phyloP scores from a whole-genome alignment of 768 basidiomycete species.

The Auricularia cornea region DNA sequence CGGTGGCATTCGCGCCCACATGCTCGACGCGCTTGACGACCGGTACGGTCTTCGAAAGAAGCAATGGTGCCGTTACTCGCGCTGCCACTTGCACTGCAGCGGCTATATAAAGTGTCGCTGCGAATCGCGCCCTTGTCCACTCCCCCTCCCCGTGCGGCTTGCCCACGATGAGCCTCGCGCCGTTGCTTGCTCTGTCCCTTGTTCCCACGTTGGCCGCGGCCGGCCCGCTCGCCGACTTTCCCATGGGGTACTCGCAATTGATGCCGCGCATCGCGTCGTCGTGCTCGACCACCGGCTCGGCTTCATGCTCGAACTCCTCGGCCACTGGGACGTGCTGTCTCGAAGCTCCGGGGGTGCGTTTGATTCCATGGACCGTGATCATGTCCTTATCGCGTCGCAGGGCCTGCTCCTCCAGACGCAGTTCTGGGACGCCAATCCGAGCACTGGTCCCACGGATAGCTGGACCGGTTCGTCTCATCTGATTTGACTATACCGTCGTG shows the following conservation, averaged over 20 bases:
- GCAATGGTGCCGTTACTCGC: no score
- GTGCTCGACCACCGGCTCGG: not conserved
- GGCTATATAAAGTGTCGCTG: no score
- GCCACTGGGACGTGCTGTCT: not conserved
- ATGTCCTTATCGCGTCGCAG: not conserved
- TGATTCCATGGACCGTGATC: not conserved
- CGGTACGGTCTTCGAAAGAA: no score
- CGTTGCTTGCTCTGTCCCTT: not conserved
- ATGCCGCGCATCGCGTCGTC: not conserved
- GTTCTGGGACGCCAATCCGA: conserved; percentile 4
- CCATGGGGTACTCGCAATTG: not conserved
- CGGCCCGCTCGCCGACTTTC: not conserved
- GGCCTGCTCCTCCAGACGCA: conserved; percentile 3
- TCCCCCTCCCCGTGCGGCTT: no score
- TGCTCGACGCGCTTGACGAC: no score
- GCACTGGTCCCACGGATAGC: conserved; percentile 1
- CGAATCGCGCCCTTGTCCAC: no score
- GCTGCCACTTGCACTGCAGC: no score
- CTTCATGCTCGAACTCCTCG: not conserved
- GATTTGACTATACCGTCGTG: not conserved
- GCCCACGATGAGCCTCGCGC: not conserved
- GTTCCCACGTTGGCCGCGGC: not conserved
- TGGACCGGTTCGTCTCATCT: not conserved
- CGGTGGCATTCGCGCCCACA: no score
- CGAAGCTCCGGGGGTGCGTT: not conserved